phyloP scores from a whole-genome alignment of 2,329 filamentous ascomycete genomes.

The Paracoccidioides brasiliensis region DNA sequence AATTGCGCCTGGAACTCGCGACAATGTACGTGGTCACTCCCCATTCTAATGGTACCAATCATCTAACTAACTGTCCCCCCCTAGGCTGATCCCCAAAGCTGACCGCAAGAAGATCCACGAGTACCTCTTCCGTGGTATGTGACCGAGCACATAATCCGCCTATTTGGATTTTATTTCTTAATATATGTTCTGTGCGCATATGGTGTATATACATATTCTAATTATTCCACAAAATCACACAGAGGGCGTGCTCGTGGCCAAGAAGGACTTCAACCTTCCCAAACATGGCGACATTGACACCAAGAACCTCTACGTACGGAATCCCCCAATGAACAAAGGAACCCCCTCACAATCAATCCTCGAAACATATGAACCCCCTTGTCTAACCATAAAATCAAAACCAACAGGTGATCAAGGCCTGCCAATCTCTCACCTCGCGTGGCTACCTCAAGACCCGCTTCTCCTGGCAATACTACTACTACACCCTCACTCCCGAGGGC shows the following conservation, averaged over 20 bases:
- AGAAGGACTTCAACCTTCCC: slow-evolving; percentile 98
- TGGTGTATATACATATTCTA: not conserved
- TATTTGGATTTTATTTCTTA: not conserved
- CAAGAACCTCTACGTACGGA: slow-evolving; percentile 83
- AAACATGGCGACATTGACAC: slow-evolving; percentile 98
- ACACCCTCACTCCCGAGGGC: slow-evolving; percentile 98
- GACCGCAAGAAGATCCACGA: slow-evolving; percentile 99
- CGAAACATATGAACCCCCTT: not conserved
- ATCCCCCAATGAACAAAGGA: not conserved
- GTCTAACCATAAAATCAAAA: slow-evolving; percentile 7
- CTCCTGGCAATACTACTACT: slow-evolving; percentile 99
- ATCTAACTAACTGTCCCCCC: slow-evolving; percentile 8
- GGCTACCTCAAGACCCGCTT: slow-evolving; percentile 99
- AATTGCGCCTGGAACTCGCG: slow-evolving; percentile 41
- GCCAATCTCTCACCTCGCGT: slow-evolving; percentile 94
- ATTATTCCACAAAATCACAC: slow-evolving; percentile 13
- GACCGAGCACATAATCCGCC: slow-evolving; percentile 1
- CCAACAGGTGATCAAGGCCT: slow-evolving; percentile 77
- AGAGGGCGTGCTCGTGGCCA: slow-evolving; percentile 82
- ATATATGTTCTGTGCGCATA: not conserved
- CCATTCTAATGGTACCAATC: not conserved
- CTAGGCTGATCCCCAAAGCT: slow-evolving; percentile 96
- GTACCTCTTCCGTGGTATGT: slow-evolving; percentile 88
- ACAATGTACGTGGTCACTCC: slow-evolving; percentile 33
- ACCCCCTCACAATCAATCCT: not conserved